phyloP scores from a whole-genome alignment of 441 rosid species.

The Aleurites moluccanus region DNA sequence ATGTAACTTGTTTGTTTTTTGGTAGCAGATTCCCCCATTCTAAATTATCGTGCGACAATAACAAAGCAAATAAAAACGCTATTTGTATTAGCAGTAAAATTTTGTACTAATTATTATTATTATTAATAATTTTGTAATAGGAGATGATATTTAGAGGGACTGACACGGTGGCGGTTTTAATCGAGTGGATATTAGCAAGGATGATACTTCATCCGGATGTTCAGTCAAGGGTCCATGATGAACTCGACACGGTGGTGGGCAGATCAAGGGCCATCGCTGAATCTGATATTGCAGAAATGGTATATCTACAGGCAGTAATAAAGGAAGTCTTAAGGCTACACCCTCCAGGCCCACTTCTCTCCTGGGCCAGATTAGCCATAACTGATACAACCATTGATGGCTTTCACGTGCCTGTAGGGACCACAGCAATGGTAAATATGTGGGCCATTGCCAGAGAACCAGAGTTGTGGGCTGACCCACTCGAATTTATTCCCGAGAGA shows the following conservation, averaged over 20 bases:
- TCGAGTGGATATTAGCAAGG: conserved; percentile 65
- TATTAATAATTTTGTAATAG: conserved; percentile 23
- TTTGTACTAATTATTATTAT: background rate
- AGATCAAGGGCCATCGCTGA: conserved; percentile 51
- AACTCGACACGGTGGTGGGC: conserved; percentile 69
- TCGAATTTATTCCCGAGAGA: conserved; percentile 53
- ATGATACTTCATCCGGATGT: conserved; percentile 51
- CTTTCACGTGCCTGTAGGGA: conserved; percentile 53
- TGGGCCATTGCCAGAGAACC: conserved; percentile 78
- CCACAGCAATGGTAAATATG: conserved; percentile 57
- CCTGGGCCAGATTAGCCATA: conserved; percentile 57
- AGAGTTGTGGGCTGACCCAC: conserved; percentile 49
- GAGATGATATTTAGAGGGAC: conserved; percentile 72
- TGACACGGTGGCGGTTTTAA: conserved; percentile 61
- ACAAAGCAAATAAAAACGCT: background rate
- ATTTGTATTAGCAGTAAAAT: too few relatives aligned
- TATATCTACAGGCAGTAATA: conserved; percentile 65
- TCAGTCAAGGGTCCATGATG: conserved; percentile 47
- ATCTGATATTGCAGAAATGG: conserved; percentile 45
- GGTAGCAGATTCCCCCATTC: background rate
- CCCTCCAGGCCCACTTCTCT: conserved; percentile 66
- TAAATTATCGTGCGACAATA: background rate
- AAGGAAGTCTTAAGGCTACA: conserved; percentile 77
- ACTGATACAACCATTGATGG: conserved; percentile 53
- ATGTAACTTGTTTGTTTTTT: background rate